A percentile compares a stretch with the other conserved stretches of the same genome.
Conservation (phyloP, 1,284 basidiomycete species). For the Cystobasidiaceae sp. region DNA sequence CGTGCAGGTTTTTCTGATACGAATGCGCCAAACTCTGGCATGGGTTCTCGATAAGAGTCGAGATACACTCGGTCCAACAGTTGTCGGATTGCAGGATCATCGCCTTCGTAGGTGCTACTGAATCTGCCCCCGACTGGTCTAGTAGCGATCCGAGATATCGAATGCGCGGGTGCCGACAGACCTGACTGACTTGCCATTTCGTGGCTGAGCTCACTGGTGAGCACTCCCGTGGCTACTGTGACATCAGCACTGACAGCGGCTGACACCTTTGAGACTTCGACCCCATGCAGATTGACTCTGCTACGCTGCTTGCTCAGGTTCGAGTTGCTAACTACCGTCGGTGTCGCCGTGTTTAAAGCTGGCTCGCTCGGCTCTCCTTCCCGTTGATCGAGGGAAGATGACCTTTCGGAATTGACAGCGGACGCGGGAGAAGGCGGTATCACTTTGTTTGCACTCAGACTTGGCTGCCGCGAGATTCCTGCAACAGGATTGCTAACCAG, state of each 20-base stretch:
- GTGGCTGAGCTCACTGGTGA: conserved; percentile 34
- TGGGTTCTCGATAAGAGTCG: conserved; percentile 71
- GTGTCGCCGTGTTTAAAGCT: background rate
- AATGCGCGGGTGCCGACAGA: background rate
- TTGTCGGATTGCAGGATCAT: conserved; percentile 77
- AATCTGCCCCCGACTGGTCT: conserved; percentile 31
- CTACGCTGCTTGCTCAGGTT: conserved; percentile 26
- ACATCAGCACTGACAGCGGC: conserved; percentile 38
- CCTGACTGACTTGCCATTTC: conserved; percentile 29
- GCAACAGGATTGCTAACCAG: conserved; percentile 15
- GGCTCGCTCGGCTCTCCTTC: conserved; percentile 12
- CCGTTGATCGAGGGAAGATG: background rate
- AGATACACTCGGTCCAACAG: conserved; percentile 77
- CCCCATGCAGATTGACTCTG: conserved; percentile 37
- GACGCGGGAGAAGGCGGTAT: background rate
- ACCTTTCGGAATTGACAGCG: conserved; percentile 2
- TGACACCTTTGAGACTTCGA: conserved; percentile 37
- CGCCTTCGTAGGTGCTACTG: conserved; percentile 64
- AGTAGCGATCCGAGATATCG: background rate
- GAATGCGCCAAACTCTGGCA: conserved; percentile 81
- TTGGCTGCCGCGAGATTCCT: background rate
- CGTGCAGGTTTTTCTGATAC: conserved; percentile 51
- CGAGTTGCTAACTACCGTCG: too few species aligned
- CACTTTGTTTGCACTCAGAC: too few species aligned
- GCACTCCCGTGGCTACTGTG: conserved; percentile 38